Base-by-base conservation (phyloP, 495 filamentous ascomycete genomes). In the Penicillium mononematosum region DNA sequence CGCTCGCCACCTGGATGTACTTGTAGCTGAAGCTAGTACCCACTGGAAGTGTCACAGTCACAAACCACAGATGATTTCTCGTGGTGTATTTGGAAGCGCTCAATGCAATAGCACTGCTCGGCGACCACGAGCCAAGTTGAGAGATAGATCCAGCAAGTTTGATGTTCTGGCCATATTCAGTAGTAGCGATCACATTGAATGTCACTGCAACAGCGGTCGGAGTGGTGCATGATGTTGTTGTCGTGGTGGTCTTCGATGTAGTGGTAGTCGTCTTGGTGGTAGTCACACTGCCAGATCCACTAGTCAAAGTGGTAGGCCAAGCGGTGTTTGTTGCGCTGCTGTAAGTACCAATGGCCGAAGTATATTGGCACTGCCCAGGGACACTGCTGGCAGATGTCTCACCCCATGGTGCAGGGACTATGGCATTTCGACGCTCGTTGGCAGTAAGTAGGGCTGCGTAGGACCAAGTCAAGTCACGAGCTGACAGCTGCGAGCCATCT, bases 1-100 rank as follows among this genome's bases (percentile, higher is more conserved):
- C 77, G 3, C 70, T 65, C 46, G 76, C 71, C 34, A 85, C 73
- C 8, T 79, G 78, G 55, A 90, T 82, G 61, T 82, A 92, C 72
- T 90, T 91, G 64, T 90, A 90, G 67, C 85, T 58, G 29, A 91
- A 75, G 7, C 58, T 63, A 43, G 72, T 70, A 1, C 86, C 85
- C 0, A 78, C 78, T 0, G 78, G 66, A 3, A 89, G 59, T 3
- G 63, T 68, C 5, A 87, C 58, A 0, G 79, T 80, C 1, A 67
- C 79, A 44, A 55, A 77, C 87, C 87, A 90, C 10, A 85, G 53
- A 2, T 81, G 81, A 59, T 87, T 76, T 53, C 60, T 76, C 9
- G 55, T 56, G 2, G 81, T 83, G 59, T 89, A 90, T 5, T 72
- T 52, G 22, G 62, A 66, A 2, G 86, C 78, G 31, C 71, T 78